Evolutionary conservation across 495 filamentous ascomycete species (phyloP), one percentile per base, ranked within the genome.

Genomic region (Rhypophila decipiens): DNA sequence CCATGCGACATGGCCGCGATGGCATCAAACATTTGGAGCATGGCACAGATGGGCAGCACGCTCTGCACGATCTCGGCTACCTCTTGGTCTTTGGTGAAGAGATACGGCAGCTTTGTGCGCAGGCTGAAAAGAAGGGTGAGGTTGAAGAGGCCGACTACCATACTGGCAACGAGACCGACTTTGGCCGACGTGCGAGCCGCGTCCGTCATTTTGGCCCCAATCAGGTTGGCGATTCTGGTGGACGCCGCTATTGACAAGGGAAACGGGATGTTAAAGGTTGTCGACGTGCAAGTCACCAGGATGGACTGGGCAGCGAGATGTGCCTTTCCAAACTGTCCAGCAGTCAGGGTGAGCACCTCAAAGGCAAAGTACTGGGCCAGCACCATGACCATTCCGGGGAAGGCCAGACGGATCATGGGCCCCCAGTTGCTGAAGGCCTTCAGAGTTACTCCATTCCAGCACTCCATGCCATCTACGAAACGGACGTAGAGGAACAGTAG

Each of bases 321-420:
- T 1, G 75, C 73, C 1, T 79, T 84, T 24, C 77, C 79, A 40
- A 87, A 82, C 48, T 84, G 84, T 19, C 77, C 76, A 0, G 85
- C 77, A 4, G 77, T 74, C 20, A 88, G 66, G 0, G 84, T 87
- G 34, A 88, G 60, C 39, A 87, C 72, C 55, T 87, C 85, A 46
- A 88, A 84, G 3, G 83, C 85, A 5, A 89, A 76, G 51, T 79
- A 88, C 57, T 93, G 88, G 9, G 88, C 87, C 57, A 89, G 83
- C 2, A 95, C 81, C 85, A 91, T 93, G 37, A 90, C 67, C 51
- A 94, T 74, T 5, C 88, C 88, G 0, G 88, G 88, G 8, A 93
- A 60, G 2, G 88, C 86, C 20, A 94, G 80, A 20, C 75, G 76
- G 59, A 93, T 76, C 87, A 89, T 88, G 5, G 82, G 84, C n/a